Evolutionary conservation across 768 basidiomycete species (phyloP).

Genomic region (Leccinum obscurum): DNA sequence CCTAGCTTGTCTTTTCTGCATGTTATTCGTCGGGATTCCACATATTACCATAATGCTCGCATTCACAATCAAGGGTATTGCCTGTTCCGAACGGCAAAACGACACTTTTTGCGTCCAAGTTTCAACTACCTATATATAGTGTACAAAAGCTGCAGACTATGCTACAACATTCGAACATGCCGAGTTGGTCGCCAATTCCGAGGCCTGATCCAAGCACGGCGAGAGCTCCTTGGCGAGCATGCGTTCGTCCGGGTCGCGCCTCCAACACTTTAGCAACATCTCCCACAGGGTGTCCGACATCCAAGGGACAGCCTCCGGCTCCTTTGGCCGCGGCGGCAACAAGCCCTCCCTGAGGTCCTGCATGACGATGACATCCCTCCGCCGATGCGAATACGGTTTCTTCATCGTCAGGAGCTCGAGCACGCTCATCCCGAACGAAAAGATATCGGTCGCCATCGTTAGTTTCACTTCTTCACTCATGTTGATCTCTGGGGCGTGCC

Average conservation of each 20-base stretch:
- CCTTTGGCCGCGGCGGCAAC: constrained; percentile 46
- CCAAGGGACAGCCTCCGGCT: constrained; percentile 35
- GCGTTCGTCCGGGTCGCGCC: constrained; percentile 35
- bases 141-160: not conserved
- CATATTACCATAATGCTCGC: constrained; percentile 40
- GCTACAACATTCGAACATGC: not conserved
- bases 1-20: constrained; percentile 35
- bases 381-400: constrained; percentile 50
- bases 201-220: constrained; percentile 12
- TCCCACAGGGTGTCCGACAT: constrained; percentile 51
- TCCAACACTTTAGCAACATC: constrained; percentile 50
- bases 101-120: not conserved
- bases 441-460: constrained; percentile 52
- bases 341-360: constrained; percentile 40
- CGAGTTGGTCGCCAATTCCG: not conserved
- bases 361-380: constrained; percentile 51
- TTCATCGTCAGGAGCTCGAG: constrained; percentile 57
- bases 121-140: constrained; percentile 2
- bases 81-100: constrained; percentile 8
- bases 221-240: constrained; percentile 42
- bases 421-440: constrained; percentile 61
- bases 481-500: constrained; percentile 63
- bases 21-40: constrained; percentile 38
- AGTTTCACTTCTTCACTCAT: constrained; percentile 42
- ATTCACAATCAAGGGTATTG: constrained; percentile 32